Evolutionary conservation across 768 basidiomycete species (phyloP).

Genomic region (Lactifluus piperatus): DNA sequence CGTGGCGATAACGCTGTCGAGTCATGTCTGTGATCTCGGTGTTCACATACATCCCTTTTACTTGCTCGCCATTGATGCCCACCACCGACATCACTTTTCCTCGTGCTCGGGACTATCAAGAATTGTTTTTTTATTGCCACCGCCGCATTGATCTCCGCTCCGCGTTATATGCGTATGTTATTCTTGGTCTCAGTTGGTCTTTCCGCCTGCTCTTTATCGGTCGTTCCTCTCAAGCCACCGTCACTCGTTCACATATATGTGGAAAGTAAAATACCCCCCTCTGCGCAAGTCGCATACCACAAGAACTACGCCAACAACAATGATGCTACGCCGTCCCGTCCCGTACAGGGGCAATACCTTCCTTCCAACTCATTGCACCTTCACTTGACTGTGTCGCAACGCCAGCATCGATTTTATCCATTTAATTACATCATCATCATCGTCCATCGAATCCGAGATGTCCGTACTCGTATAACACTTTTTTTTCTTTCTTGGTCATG

Average conservation of each 20-base stretch:
- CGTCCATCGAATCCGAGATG: not conserved
- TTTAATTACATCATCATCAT: not conserved
- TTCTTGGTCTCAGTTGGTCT: not conserved
- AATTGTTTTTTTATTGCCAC: not conserved
- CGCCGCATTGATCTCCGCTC: too few species aligned
- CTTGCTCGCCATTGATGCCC: not conserved
- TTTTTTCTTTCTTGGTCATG: not conserved
- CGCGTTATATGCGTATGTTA: not conserved
- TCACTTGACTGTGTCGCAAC: not conserved
- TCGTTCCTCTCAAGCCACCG: not conserved
- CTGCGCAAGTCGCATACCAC: not conserved
- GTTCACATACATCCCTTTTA: conserved; percentile 69
- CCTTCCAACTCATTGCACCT: not conserved
- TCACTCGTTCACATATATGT: conserved; percentile 4
- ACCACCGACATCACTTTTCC: not conserved
- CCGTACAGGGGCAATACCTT: not conserved
- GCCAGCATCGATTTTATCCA: not conserved
- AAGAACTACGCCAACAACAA: not conserved
- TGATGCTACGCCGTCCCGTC: not conserved
- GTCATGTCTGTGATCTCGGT: conserved; percentile 59
- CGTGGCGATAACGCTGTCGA: conserved; percentile 71
- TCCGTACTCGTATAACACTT: conserved; percentile 5
- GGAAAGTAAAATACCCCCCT: not conserved
- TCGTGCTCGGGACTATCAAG: conserved; percentile 6
- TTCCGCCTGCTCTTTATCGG: not conserved